Base-by-base conservation (phyloP, 306 rosid species). In the Oemleria cerasiformis region DNA sequence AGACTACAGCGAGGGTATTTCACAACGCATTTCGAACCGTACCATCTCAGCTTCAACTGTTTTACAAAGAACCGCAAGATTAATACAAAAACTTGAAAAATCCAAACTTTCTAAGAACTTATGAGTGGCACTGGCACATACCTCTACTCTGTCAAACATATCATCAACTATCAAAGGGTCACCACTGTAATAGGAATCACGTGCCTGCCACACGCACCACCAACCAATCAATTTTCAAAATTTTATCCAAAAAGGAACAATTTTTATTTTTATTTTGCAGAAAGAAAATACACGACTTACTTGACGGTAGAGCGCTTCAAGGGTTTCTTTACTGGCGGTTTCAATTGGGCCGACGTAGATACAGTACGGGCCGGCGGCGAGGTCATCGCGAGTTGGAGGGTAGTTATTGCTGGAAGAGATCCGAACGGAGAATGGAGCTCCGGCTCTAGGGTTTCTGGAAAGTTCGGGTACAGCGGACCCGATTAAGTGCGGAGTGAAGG, bases 101-200 rank as follows among this genome's bases (percentile, higher is more conserved):
- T 17, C 8, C 56, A 56, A 20, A 4, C 1, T 47, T 15, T 17
- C 73, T 21, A 53, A 7, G 25, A 38, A 39, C 48, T 61, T 19
- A 17, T 10, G 23, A 19, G 17, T 19, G 12, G 11, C 67, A 63
- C 25, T 56, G 3, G 61, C 47, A 63, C 47, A 30, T 73, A 88
- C 97, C 98, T 92, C 98, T 10, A 90, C 88, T 84, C 93, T 88
- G 61, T 90, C 97, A 76, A 90, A 90, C 96, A 92, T 92, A 70
- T 92, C 98, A 76, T 92, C 98, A 41, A 92, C 80, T n/a, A 92
- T 92, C 85, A 92, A 83, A 65, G 98, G 98, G 65, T 88, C 66
- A 9, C 98, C 98, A 41, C 96, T 88, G 81, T 92, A 92, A 79
- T 92, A 92, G 8, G 97, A 87, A 81, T 88, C 97, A 73, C 92